Evolutionary conservation across 1,284 basidiomycete species (phyloP).

Genomic region (Boletus mariae): DNA sequence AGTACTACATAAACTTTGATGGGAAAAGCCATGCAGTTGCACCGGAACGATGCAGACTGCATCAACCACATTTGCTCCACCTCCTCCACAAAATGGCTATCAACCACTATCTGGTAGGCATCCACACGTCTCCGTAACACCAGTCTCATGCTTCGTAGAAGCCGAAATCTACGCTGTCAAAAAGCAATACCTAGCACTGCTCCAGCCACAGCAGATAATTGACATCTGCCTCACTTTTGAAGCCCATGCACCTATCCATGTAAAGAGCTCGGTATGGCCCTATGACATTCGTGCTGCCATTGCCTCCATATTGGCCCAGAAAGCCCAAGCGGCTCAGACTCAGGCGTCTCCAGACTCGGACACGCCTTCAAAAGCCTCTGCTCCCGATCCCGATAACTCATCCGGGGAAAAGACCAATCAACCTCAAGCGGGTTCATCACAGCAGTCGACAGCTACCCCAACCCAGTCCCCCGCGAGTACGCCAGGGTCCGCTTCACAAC

Average conservation of each 20-base stretch:
- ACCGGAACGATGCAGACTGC: constrained; percentile 35
- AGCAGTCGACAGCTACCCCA: constrained; percentile 15
- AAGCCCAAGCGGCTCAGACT: constrained; percentile 20
- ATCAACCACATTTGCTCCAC: constrained; percentile 18
- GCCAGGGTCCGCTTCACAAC: constrained; percentile 11
- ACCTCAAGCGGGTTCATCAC: constrained; percentile 17
- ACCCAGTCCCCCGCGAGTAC: constrained; percentile 18
- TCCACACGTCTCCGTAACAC: constrained; percentile 2
- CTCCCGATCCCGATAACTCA: constrained; percentile 4
- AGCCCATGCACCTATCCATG: constrained; percentile 55
- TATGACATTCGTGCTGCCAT: constrained; percentile 61
- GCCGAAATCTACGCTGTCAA: constrained; percentile 55
- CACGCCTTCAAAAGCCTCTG: constrained; percentile 9
- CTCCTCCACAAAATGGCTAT: constrained; percentile 29
- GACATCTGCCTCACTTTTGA: constrained; percentile 74
- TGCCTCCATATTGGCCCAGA: constrained; percentile 42
- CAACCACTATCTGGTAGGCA: constrained; percentile 32
- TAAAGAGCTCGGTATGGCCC: constrained; percentile 65
- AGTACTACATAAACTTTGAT: constrained; percentile 32
- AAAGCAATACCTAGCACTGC: constrained; percentile 60
- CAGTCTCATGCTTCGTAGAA: constrained; percentile 18
- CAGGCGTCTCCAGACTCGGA: constrained; percentile 11
- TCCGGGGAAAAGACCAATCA: constrained; percentile 23
- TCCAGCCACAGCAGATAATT: constrained; percentile 65
- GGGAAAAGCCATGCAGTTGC: constrained; percentile 34